Evolutionary conservation across 2,329 filamentous ascomycete genomes (phyloP).

Genomic region (Raffaelea arxii): DNA sequence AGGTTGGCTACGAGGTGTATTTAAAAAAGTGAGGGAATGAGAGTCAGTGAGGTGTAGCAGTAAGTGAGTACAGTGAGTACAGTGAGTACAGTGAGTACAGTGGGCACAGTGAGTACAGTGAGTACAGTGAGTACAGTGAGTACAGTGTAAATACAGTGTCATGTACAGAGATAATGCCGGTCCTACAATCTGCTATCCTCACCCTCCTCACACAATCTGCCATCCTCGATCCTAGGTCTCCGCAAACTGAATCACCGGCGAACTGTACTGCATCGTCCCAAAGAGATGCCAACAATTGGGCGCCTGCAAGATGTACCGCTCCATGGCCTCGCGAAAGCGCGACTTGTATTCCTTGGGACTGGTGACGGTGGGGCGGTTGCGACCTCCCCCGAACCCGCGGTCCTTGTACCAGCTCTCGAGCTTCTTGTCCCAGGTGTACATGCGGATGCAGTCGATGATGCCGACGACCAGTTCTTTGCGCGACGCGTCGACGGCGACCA

Average conservation of each 20-base stretch:
- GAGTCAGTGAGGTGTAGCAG: too few relatives aligned
- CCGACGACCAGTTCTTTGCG: constrained; percentile 89
- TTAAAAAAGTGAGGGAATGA: constrained; percentile 21
- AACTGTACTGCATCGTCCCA: constrained; percentile 20
- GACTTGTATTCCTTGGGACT: constrained; percentile 97
- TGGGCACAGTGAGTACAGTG: too few relatives aligned
- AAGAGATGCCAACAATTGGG: constrained; percentile 72
- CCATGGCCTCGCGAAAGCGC: constrained; percentile 90
- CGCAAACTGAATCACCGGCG: too few relatives aligned
- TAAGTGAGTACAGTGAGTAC: too few relatives aligned
- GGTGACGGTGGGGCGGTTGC: constrained; percentile 86
- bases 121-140: too few relatives aligned
- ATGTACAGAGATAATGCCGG: too few relatives aligned
- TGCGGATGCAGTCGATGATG: constrained; percentile 97
- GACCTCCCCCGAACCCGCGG: constrained; percentile 68
- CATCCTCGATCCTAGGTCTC: too few relatives aligned
- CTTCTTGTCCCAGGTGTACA: constrained; percentile 99
- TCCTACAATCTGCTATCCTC: too few relatives aligned
- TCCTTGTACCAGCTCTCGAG: constrained; percentile 99
- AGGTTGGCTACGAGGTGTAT: constrained; percentile 39
- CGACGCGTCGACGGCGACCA: constrained; percentile 92
- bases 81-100: too few relatives aligned
- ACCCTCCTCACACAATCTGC: too few relatives aligned
- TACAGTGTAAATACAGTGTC: too few relatives aligned
- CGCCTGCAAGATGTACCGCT: constrained; percentile 54